phyloP scores from a whole-genome alignment of 2,329 filamentous ascomycete genomes.

The Didymellaceae sp. region DNA sequence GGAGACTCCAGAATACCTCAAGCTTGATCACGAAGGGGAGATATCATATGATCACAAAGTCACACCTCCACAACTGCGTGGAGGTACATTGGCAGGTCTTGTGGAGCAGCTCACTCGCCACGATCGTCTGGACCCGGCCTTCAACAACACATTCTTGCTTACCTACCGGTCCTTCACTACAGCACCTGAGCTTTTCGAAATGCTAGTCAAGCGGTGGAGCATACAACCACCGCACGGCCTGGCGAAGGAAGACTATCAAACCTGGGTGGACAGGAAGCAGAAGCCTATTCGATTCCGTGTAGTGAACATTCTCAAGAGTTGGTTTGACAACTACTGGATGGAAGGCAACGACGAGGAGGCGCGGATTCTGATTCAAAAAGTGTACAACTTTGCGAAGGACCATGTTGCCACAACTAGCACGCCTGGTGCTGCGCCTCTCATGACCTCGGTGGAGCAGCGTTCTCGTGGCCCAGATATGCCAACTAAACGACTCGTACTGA shows the following conservation, averaged over 20 bases:
- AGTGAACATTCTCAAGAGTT: slow-evolving; percentile 96
- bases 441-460: slow-evolving; percentile 87
- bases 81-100: slow-evolving; percentile 84
- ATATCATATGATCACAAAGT: slow-evolving; percentile 87
- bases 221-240: slow-evolving; percentile 90
- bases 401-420: slow-evolving; percentile 93
- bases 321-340: slow-evolving; percentile 99
- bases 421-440: slow-evolving; percentile 81
- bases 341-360: slow-evolving; percentile 86
- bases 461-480: slow-evolving; percentile 86
- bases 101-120: slow-evolving; percentile 96
- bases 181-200: slow-evolving; percentile 88
- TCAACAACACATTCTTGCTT: slow-evolving; percentile 97
- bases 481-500: slow-evolving; percentile 85
- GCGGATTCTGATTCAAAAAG: slow-evolving; percentile 82
- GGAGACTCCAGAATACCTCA: slow-evolving; percentile 82
- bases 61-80: slow-evolving; percentile 78
- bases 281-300: slow-evolving; percentile 95
- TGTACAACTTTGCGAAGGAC: slow-evolving; percentile 89
- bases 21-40: slow-evolving; percentile 85
- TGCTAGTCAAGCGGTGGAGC: slow-evolving; percentile 88
- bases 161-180: slow-evolving; percentile 96
- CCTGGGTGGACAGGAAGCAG: slow-evolving; percentile 93
- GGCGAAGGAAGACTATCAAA: slow-evolving; percentile 75
- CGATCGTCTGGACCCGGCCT: slow-evolving; percentile 91